Percentiles rank a stretch among this genome's conserved stretches.
Conservation (phyloP, 2,329 filamentous ascomycete genomes). For the Talaromyces rugulosus region DNA sequence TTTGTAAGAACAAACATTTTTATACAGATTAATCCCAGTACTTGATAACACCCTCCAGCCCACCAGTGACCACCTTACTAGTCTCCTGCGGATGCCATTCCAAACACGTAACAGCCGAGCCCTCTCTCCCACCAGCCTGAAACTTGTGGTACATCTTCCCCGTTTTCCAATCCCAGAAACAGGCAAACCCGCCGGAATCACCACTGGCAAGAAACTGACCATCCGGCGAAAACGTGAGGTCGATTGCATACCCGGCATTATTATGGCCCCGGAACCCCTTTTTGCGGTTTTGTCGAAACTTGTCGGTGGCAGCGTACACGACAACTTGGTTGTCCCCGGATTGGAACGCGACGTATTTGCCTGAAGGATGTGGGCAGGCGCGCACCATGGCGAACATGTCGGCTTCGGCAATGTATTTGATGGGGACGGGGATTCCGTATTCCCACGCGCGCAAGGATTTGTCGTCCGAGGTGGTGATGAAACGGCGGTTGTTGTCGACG, state of each 20-base stretch:
- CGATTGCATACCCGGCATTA: conserved; percentile 88
- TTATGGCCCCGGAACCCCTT: conserved; percentile 96
- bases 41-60: conserved; percentile 80
- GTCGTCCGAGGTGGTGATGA: conserved; percentile 97
- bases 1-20: not conserved
- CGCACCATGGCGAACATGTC: conserved; percentile 97
- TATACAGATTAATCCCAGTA: conserved; percentile 73
- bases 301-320: conserved; percentile 90
- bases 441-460: conserved; percentile 96
- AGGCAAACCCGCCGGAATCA: conserved; percentile 83
- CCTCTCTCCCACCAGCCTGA: conserved; percentile 63
- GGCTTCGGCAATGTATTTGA: conserved; percentile 96
- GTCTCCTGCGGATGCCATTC: conserved; percentile 98
- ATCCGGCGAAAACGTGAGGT: conserved; percentile 82
- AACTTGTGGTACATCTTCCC: conserved; percentile 99
- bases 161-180: conserved; percentile 99
- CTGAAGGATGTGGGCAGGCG: conserved; percentile 75
- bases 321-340: conserved; percentile 93
- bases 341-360: conserved; percentile 93
- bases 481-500: conserved; percentile 87
- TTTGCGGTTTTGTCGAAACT: conserved; percentile 95
- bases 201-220: conserved; percentile 86
- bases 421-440: conserved; percentile 95
- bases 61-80: conserved; percentile 87
- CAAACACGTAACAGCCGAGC: conserved; percentile 76